Evolutionary conservation across 1,284 basidiomycete species (phyloP).

Genomic region (Ceratobasidium sp.): DNA sequence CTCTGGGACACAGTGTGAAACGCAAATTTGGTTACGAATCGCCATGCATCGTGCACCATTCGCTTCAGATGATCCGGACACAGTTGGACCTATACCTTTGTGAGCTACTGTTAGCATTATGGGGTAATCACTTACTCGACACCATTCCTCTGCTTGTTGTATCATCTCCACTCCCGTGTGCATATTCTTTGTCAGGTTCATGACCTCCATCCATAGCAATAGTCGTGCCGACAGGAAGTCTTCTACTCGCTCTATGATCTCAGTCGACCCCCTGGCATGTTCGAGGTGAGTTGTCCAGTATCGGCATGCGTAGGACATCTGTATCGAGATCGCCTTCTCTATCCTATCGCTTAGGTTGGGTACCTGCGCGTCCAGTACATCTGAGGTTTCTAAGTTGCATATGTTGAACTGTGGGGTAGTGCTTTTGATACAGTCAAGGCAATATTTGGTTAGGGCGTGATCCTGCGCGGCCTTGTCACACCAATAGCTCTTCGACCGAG

Average conservation of each 20-base stretch:
- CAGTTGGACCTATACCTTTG: too few species aligned
- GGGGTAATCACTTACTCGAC: too few species aligned
- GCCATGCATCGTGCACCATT: slow-evolving; percentile 3
- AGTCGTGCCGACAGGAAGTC: too few species aligned
- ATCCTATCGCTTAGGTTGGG: neutral
- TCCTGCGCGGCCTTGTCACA: neutral
- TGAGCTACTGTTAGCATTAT: too few species aligned
- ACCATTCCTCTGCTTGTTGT: too few species aligned
- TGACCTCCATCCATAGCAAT: too few species aligned
- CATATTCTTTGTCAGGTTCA: too few species aligned
- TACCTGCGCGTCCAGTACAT: neutral
- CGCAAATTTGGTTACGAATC: neutral
- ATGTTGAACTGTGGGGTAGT: slow-evolving; percentile 8
- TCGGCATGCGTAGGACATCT: neutral
- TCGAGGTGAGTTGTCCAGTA: neutral
- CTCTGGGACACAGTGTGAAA: neutral
- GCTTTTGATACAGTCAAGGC: neutral
- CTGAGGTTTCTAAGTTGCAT: slow-evolving; percentile 3
- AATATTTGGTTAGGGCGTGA: neutral
- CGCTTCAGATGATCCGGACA: too few species aligned
- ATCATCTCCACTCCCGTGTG: too few species aligned
- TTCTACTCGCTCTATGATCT: too few species aligned
- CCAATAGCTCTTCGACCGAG: neutral
- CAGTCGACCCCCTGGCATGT: too few species aligned
- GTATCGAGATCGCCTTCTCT: neutral